These are phyloP conservation scores for Ambrosia trifida DNA, from an alignment of 129 eudicot species.

Conservation along the genomic window DNA sequence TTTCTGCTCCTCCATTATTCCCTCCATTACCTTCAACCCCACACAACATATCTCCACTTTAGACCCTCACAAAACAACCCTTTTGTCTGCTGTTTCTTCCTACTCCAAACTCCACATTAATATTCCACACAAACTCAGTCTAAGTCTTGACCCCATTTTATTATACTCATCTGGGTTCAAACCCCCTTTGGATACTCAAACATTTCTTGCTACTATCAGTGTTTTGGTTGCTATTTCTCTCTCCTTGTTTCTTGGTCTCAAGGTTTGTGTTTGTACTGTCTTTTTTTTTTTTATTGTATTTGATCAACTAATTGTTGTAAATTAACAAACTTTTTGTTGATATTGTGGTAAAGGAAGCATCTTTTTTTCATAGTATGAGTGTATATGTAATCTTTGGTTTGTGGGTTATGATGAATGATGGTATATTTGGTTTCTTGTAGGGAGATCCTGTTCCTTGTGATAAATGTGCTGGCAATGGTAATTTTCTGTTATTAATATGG, in stretches of 20 bases:
- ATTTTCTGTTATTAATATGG: neutral
- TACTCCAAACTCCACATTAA: slow-evolving; percentile 26
- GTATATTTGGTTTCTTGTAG: slow-evolving; percentile 45
- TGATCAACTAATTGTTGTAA: slow-evolving; percentile 1
- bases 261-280: slow-evolving; percentile 41
- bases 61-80: slow-evolving; percentile 36
- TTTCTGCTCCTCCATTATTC: slow-evolving; percentile 24
- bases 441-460: slow-evolving; percentile 98
- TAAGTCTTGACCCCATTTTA: slow-evolving; percentile 53
- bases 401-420: slow-evolving; percentile 30
- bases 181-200: slow-evolving; percentile 76
- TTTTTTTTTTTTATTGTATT: neutral
- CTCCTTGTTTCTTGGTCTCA: slow-evolving; percentile 91
- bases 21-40: slow-evolving; percentile 28
- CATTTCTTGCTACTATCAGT: slow-evolving; percentile 74
- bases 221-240: slow-evolving; percentile 83
- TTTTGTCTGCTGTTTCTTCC: slow-evolving; percentile 36
- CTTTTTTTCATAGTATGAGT: neutral
- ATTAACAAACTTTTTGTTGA: neutral
- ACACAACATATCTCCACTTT: slow-evolving; percentile 36
- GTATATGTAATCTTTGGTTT: slow-evolving; percentile 6
- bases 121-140: slow-evolving; percentile 23
- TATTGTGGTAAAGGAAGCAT: slow-evolving; percentile 12
- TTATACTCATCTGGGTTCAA: slow-evolving; percentile 54
- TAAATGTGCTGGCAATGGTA: slow-evolving; percentile 97